Base-by-base conservation (phyloP, 441 rosid genomes). In the Populus hybrid region DNA sequence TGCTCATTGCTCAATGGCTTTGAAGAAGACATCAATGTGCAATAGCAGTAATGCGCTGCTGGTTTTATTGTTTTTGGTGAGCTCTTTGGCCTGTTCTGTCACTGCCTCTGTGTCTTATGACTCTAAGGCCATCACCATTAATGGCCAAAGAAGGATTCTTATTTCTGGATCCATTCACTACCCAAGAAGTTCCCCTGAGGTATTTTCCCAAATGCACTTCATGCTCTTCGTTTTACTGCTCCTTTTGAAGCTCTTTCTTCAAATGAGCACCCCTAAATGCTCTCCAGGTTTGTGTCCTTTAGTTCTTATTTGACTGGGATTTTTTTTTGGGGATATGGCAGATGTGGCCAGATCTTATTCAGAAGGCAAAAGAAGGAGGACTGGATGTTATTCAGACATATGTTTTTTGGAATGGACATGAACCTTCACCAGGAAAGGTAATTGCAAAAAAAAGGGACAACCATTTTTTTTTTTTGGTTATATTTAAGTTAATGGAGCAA, bases 261-360 rank as follows among this genome's bases (percentile, higher is more conserved):
- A 75, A 78, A 75, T 71, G 77, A 72, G 81, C 9, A 42, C 73
- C 59, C 65, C 78, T 73, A 70, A 71, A 26, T 74, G 76, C 77
- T 30, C 70, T 28, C 61, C n/a, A 8, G 40, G 63, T 69, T 16
- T 71, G 23, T 19, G 34, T 46, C 28, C 16, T 40, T 78, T 36
- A 57, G 36, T 61, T 32, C 53, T 40, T n/a, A 0, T 1, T 63
- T 50, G 9, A 40, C 38, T 14, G 10, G 1, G 7, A 0, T 63
- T 28, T 67, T 72, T 69, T 26, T 63, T 24, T 59, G 71, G 69
- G 61, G 73, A 75, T 65, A 32, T 75, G 67, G 82, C 88, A 95
- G 99, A 95, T 95, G 99, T 95, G 99, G 99, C 99, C 94, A 80
- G 98, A 95, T 91, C 98, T 94, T 82, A 92, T 95, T 36, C 83